These are phyloP conservation scores for Ogataea chonburiensis DNA, from an alignment of 805 yeast species.

Conservation along the genomic window DNA sequence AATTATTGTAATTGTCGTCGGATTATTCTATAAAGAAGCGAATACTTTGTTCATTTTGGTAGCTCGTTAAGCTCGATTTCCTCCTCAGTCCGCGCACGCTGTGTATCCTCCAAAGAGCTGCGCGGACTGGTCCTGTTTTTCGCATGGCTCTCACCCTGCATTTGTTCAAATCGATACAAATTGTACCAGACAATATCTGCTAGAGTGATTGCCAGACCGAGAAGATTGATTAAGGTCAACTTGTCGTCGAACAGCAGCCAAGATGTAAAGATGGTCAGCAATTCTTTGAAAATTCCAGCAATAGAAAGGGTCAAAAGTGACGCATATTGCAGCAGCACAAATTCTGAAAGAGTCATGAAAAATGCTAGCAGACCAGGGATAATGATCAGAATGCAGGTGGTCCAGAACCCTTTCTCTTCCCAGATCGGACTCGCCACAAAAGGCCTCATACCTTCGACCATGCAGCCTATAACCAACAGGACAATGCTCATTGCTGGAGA, in stretches of 20 bases:
- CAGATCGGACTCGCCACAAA: slow-evolving; percentile 61
- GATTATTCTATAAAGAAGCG: neutral
- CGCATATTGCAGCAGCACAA: slow-evolving; percentile 75
- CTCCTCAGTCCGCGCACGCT: slow-evolving; percentile 1
- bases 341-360: slow-evolving; percentile 86
- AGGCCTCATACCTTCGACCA: slow-evolving; percentile 63
- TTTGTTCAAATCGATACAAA: slow-evolving; percentile 50
- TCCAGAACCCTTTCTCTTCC: slow-evolving; percentile 54
- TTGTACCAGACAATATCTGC: slow-evolving; percentile 84
- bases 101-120: slow-evolving; percentile 7
- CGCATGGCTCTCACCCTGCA: slow-evolving; percentile 9
- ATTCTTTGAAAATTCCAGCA: slow-evolving; percentile 91
- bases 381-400: slow-evolving; percentile 57
- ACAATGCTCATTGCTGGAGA: slow-evolving; percentile 79
- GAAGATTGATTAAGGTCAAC: slow-evolving; percentile 60
- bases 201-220: slow-evolving; percentile 76
- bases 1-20: neutral
- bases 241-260: slow-evolving; percentile 75
- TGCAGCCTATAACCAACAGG: slow-evolving; percentile 59
- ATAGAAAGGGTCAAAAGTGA: slow-evolving; percentile 83
- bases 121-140: slow-evolving; percentile 15
- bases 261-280: slow-evolving; percentile 70
- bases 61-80: slow-evolving; percentile 22
- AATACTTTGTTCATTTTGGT: slow-evolving; percentile 7
- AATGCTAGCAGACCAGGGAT: slow-evolving; percentile 88